phyloP scores from a whole-genome alignment of 2,329 filamentous ascomycete species.

The Ascocoryne sarcoides region DNA sequence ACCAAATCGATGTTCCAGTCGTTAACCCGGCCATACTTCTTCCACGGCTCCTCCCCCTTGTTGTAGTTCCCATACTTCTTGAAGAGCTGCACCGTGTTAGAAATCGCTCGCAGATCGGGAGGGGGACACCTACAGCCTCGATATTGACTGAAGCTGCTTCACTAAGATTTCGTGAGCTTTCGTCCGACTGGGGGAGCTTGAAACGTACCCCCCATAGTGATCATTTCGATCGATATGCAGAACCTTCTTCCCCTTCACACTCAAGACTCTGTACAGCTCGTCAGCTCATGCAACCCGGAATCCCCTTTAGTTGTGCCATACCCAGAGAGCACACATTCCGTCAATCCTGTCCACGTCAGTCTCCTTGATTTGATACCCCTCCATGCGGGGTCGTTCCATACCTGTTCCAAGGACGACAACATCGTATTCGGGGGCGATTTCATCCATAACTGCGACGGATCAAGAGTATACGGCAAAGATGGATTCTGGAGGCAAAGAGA shows the following conservation, averaged over 20 bases:
- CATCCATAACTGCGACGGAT: slow-evolving; percentile 62
- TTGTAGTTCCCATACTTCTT: slow-evolving; percentile 87
- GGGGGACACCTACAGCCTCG: slow-evolving; percentile 59
- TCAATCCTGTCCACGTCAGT: slow-evolving; percentile 58
- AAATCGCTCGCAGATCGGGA: slow-evolving; percentile 9
- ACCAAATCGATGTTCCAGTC: slow-evolving; percentile 99
- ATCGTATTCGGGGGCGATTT: slow-evolving; percentile 98
- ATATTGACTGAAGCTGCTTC: slow-evolving; percentile 97
- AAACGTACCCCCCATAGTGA: slow-evolving; percentile 82
- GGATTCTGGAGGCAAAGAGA: slow-evolving; percentile 5
- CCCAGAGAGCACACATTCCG: slow-evolving; percentile 98
- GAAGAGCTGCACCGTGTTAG: slow-evolving; percentile 62
- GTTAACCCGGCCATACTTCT: slow-evolving; percentile 91
- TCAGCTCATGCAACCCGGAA: slow-evolving; percentile 13
- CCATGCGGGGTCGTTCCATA: slow-evolving; percentile 42
- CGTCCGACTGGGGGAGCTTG: too few species aligned
- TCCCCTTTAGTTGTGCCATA: slow-evolving; percentile 36
- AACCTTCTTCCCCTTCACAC: slow-evolving; percentile 98
- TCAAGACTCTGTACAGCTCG: slow-evolving; percentile 60
- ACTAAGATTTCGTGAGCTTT: too few species aligned
- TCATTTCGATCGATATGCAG: slow-evolving; percentile 98
- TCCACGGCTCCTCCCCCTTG: slow-evolving; percentile 83
- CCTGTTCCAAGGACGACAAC: slow-evolving; percentile 97
- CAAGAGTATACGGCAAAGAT: slow-evolving; percentile 8
- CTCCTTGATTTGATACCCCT: slow-evolving; percentile 21